phyloP scores from a whole-genome alignment of 2,329 filamentous ascomycete species.

The Teratosphaeria pseudoeucalypti region DNA sequence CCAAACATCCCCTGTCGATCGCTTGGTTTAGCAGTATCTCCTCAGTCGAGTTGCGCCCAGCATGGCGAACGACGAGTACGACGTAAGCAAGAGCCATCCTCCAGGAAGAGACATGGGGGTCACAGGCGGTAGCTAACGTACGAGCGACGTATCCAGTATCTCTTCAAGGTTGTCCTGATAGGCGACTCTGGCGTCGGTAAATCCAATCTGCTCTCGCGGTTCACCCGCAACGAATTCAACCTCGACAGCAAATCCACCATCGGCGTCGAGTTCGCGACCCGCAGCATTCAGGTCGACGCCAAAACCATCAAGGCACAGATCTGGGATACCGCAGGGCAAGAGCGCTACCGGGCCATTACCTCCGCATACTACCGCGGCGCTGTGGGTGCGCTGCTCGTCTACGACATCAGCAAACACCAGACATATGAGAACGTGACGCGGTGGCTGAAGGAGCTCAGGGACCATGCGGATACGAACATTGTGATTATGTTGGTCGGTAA shows the following conservation, averaged over 20 bases:
- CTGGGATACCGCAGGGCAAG: conserved; percentile 98
- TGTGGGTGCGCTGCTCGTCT: conserved; percentile 92
- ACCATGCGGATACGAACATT: conserved; percentile 97
- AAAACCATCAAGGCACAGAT: conserved; percentile 99
- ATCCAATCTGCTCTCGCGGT: conserved; percentile 97
- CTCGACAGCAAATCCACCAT: conserved; percentile 99
- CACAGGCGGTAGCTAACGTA: conserved; percentile 1
- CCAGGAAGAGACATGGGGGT: not conserved
- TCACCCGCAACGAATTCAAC: conserved; percentile 99
- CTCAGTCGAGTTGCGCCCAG: conserved; percentile 25
- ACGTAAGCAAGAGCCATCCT: conserved; percentile 54
- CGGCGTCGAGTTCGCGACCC: conserved; percentile 96
- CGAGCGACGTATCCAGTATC: conserved; percentile 54
- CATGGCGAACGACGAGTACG: conserved; percentile 99
- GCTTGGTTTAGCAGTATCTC: not conserved
- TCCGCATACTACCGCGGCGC: conserved; percentile 97
- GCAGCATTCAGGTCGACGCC: conserved; percentile 95
- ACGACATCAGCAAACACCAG: conserved; percentile 99
- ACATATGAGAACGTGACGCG: conserved; percentile 98
- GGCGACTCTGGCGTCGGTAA: conserved; percentile 99
- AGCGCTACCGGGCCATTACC: conserved; percentile 97
- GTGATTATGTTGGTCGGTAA: conserved; percentile 99
- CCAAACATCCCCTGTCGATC: not conserved
- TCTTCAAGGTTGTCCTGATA: conserved; percentile 99
- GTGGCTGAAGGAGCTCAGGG: conserved; percentile 97